These are phyloP conservation scores for Cercophora samala DNA, from an alignment of 495 filamentous ascomycete species.

Conservation along the genomic window DNA sequence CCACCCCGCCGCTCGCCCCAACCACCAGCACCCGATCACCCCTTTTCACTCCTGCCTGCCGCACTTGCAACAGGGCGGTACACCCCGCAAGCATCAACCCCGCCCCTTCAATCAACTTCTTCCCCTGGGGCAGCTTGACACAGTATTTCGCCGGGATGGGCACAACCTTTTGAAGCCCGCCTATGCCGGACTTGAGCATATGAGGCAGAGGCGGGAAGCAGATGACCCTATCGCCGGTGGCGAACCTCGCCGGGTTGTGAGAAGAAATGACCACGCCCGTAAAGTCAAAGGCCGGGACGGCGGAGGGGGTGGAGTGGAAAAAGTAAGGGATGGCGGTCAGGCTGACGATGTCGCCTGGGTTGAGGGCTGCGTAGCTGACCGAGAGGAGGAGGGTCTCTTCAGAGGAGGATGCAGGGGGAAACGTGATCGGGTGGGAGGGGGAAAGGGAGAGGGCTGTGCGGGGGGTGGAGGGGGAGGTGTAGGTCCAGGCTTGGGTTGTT, in stretches of 20 bases:
- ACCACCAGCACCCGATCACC: constrained; percentile 39
- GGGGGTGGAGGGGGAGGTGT: constrained; percentile 17
- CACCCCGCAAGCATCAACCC: constrained; percentile 35
- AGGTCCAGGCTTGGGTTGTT: constrained; percentile 28
- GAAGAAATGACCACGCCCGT: constrained; percentile 28
- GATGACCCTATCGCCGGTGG: constrained; percentile 31
- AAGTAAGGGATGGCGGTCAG: constrained; percentile 35
- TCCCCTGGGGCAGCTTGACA: constrained; percentile 24
- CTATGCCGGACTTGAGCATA: constrained; percentile 28
- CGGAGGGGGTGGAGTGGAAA: constrained; percentile 25
- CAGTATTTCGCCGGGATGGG: constrained; percentile 30
- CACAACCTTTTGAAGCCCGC: constrained; percentile 37
- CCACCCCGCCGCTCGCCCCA: constrained; percentile 43
- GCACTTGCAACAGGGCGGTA: constrained; percentile 34
- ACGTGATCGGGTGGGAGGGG: constrained; percentile 23
- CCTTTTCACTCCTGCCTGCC: constrained; percentile 20
- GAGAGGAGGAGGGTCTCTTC: constrained; percentile 36
- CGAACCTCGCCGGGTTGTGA: constrained; percentile 15
- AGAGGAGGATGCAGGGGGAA: constrained; percentile 15
- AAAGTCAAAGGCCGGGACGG: constrained; percentile 40
- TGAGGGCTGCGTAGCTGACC: constrained; percentile 39
- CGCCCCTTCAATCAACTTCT: constrained; percentile 26
- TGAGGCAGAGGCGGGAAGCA: constrained; percentile 30
- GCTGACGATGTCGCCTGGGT: constrained; percentile 39
- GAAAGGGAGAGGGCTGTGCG: constrained; percentile 22